Evolutionary conservation across 2,329 filamentous ascomycete species (phyloP).

Genomic region (Colletotrichum scovillei): DNA sequence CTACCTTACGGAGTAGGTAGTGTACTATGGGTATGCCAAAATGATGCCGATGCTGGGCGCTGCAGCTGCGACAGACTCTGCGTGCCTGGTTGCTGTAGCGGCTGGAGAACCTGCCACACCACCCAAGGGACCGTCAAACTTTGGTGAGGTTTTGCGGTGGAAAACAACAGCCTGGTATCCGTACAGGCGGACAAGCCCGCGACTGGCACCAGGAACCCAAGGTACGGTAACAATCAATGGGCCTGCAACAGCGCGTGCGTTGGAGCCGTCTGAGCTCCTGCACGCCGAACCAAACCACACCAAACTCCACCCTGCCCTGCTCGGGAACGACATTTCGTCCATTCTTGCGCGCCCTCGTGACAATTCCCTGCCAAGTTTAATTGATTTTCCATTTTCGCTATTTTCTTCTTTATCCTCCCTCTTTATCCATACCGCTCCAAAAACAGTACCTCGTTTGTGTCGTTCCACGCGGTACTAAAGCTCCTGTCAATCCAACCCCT

Average conservation of each 20-base stretch:
- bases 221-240: not conserved
- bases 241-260: not conserved
- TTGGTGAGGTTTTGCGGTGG: not conserved
- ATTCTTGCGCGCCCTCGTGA: conserved; percentile 30
- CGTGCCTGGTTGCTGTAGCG: not conserved
- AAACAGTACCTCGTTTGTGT: not conserved
- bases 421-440: not conserved
- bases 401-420: conserved; percentile 2
- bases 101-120: not conserved
- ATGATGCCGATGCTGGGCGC: conserved; percentile 23
- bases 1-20: no score
- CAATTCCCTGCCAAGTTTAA: conserved; percentile 27
- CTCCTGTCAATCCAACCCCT: not conserved
- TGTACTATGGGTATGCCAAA: no score
- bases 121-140: not conserved
- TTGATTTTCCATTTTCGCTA: conserved; percentile 1
- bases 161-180: not conserved
- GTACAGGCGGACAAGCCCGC: not conserved
- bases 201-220: no score
- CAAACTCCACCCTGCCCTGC: conserved; percentile 25
- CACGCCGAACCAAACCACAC: conserved; percentile 16
- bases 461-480: not conserved
- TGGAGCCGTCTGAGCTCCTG: conserved; percentile 22
- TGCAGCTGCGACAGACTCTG: conserved; percentile 2
- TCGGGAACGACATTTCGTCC: conserved; percentile 32